Percentiles rank a stretch among this genome's conserved stretches.
Evolutionary conservation across 1,139 yeast species (phyloP).

Genomic region (Saccharomycopsis hybrid): DNA sequence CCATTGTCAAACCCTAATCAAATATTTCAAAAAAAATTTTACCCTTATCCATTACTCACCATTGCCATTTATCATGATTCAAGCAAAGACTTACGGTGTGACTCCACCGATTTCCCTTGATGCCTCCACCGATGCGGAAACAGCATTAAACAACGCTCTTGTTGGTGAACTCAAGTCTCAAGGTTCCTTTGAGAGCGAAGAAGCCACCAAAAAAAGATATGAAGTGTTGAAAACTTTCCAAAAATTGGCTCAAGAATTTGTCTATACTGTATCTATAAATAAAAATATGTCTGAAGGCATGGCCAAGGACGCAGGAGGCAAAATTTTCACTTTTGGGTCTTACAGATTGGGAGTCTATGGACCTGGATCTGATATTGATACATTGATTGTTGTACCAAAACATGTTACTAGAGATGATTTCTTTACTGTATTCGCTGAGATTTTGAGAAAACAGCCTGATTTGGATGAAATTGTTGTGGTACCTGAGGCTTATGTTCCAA

Average conservation of each 20-base stretch:
- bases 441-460: constrained; percentile 67
- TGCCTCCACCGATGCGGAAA: constrained; percentile 79
- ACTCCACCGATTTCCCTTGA: constrained; percentile 84
- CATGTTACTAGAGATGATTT: constrained; percentile 91
- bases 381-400: constrained; percentile 90
- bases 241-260: constrained; percentile 70
- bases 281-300: constrained; percentile 95
- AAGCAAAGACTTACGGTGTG: constrained; percentile 54
- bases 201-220: constrained; percentile 71
- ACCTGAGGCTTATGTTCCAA: constrained; percentile 96
- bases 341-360: constrained; percentile 94
- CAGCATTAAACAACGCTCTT: constrained; percentile 63
- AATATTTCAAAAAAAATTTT: too few relatives aligned
- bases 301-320: constrained; percentile 97
- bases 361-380: constrained; percentile 97
- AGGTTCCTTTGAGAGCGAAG: constrained; percentile 84
- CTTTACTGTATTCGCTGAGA: constrained; percentile 66
- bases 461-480: constrained; percentile 86
- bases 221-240: constrained; percentile 69
- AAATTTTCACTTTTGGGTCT: constrained; percentile 91
- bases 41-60: too few relatives aligned
- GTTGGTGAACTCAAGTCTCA: constrained; percentile 74
- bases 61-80: too few relatives aligned
- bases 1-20: too few relatives aligned
- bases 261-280: constrained; percentile 65